phyloP scores from a whole-genome alignment of 148 eudicot species.

The Agrostemma githago region DNA sequence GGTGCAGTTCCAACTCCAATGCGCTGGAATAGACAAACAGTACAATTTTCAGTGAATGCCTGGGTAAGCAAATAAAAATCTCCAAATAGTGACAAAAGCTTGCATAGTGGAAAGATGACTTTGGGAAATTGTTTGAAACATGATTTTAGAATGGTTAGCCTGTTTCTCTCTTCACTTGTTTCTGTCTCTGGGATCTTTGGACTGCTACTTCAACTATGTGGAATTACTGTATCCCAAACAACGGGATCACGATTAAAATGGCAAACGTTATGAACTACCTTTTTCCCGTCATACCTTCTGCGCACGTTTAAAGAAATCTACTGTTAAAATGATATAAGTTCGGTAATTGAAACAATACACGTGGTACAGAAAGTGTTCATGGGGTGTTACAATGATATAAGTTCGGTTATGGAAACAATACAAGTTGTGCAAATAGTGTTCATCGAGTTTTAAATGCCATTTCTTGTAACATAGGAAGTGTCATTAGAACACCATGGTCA shows the following conservation, averaged over 20 bases:
- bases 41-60: slow-evolving; percentile 87
- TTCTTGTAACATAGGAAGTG: background rate
- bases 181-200: background rate
- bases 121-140: background rate
- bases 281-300: background rate
- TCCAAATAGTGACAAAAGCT: background rate
- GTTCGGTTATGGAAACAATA: background rate
- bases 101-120: background rate
- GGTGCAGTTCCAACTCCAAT: slow-evolving; percentile 56
- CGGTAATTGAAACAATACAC: background rate
- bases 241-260: slow-evolving; percentile 1
- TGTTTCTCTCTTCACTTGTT: background rate
- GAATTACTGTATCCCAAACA: background rate
- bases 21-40: slow-evolving; percentile 81
- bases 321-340: background rate
- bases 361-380: background rate
- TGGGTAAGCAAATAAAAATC: slow-evolving; percentile 50
- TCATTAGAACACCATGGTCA: background rate
- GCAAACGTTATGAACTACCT: background rate
- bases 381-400: no score
- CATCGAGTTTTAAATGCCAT: background rate
- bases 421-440: background rate
- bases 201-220: background rate
- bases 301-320: background rate
- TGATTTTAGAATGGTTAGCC: background rate